A percentile compares a stretch with the other conserved stretches of the same genome.
phyloP scores from a whole-genome alignment of 805 yeast species.

The Zygoascus ofunaensis region DNA sequence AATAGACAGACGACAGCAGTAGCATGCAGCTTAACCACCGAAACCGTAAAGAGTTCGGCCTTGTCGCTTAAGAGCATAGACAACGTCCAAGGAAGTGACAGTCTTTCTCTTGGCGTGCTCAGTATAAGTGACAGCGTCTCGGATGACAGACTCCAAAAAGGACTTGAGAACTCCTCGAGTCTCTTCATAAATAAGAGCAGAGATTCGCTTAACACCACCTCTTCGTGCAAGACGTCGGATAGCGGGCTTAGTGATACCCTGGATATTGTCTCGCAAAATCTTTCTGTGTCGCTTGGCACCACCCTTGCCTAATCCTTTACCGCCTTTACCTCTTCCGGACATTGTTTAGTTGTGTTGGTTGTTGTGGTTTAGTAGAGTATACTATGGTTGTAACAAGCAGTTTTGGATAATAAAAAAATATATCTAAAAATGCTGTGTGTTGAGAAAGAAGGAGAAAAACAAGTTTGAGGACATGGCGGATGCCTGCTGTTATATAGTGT shows the following conservation, averaged over 20 bases:
- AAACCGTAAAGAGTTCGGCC: constrained; percentile 99
- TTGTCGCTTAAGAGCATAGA: constrained; percentile 98
- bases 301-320: constrained; percentile 99
- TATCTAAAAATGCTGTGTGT: not conserved
- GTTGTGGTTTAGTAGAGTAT: constrained; percentile 1
- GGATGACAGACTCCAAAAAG: constrained; percentile 92
- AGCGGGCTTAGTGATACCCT: constrained; percentile 99
- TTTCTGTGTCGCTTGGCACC: constrained; percentile 99
- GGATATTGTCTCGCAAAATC: constrained; percentile 97
- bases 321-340: constrained; percentile 99
- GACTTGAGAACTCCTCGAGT: constrained; percentile 94
- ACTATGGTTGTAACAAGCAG: too few species aligned
- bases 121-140: constrained; percentile 98
- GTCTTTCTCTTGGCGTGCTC: constrained; percentile 99
- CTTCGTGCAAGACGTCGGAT: constrained; percentile 99
- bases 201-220: constrained; percentile 99
- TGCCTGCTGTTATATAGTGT: not conserved
- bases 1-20: too few species aligned
- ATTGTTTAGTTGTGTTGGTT: constrained; percentile 2
- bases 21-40: constrained; percentile 88
- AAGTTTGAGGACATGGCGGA: not conserved
- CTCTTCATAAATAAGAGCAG: constrained; percentile 96
- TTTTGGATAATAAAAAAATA: too few species aligned
- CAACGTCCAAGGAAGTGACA: constrained; percentile 96
- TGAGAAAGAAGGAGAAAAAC: not conserved